These are phyloP conservation scores for Axilococcus clingmanii DNA, from an alignment of 139 green algal genomes.

Conservation along the genomic window DNA sequence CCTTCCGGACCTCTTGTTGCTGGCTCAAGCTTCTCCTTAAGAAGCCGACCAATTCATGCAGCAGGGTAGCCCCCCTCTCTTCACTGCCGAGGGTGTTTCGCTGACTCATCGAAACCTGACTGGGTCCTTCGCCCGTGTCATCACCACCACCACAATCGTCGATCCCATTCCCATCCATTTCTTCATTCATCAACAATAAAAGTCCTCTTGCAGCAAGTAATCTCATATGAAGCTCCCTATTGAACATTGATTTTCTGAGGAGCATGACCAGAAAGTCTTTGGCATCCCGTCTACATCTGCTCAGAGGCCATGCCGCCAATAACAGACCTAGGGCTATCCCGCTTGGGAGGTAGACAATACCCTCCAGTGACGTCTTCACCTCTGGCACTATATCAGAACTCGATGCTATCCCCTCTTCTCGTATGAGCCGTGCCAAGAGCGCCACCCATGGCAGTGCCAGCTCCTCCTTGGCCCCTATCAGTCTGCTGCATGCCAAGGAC, in stretches of 20 bases:
- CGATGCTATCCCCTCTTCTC: constrained; percentile 1
- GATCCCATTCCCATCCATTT: constrained; percentile 1
- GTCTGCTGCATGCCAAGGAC: constrained; percentile 1
- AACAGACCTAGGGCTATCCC: constrained; percentile 11
- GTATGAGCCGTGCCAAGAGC: constrained; percentile 8
- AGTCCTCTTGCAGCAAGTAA: constrained; percentile 26
- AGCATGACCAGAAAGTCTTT: constrained; percentile 19
- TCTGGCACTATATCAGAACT: not conserved
- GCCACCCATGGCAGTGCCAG: constrained; percentile 6
- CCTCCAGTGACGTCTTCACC: constrained; percentile 2
- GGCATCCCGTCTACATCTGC: constrained; percentile 1
- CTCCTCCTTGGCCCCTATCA: constrained; percentile 10
- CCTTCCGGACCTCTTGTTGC: constrained; percentile 18
- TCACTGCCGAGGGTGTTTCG: constrained; percentile 4
- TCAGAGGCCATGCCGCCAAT: constrained; percentile 21
- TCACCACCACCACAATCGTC: not conserved
- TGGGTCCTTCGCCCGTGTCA: not conserved
- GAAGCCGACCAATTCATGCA: constrained; percentile 23
- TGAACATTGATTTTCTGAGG: constrained; percentile 26
- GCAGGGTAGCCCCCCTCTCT: constrained; percentile 11
- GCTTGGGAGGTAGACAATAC: constrained; percentile 9
- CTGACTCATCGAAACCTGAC: constrained; percentile 9
- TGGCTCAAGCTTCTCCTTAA: constrained; percentile 24
- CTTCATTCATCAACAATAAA: constrained; percentile 22
- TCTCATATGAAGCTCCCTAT: constrained; percentile 10